Evolutionary conservation across 495 filamentous ascomycete genomes (phyloP).

Genomic region (Penicillium daleae): DNA sequence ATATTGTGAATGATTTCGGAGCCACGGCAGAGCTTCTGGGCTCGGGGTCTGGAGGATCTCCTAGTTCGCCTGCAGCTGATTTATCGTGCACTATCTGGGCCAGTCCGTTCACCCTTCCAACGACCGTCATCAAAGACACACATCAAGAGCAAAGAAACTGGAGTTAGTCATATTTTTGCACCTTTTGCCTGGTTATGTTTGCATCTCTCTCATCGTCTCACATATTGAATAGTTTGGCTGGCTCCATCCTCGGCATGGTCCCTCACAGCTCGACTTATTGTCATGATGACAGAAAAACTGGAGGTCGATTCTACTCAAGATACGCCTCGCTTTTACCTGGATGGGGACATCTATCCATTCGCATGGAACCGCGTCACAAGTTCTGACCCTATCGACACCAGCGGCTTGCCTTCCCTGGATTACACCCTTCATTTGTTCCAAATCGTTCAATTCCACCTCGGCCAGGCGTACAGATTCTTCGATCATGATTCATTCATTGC

Average conservation of each 20-base stretch:
- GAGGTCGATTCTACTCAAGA: not conserved
- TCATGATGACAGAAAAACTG: conserved; percentile 38
- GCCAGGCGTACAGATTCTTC: conserved; percentile 40
- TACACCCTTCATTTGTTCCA: conserved; percentile 42
- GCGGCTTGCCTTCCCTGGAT: conserved; percentile 38
- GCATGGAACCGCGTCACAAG: conserved; percentile 27
- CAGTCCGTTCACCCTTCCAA: not conserved
- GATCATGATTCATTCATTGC: conserved; percentile 37
- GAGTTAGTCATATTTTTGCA: not conserved
- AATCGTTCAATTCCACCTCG: conserved; percentile 42
- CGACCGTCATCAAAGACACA: not conserved
- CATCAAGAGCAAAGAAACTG: conserved; percentile 6
- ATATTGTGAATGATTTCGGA: conserved; percentile 3
- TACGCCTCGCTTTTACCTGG: conserved; percentile 16
- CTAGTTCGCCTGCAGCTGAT: not conserved
- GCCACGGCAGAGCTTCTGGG: not conserved
- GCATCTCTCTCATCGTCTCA: not conserved
- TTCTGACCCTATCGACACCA: conserved; percentile 30
- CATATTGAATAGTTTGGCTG: conserved; percentile 32
- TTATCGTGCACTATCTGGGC: conserved; percentile 1
- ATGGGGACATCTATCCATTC: conserved; percentile 38
- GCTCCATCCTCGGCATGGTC: conserved; percentile 38
- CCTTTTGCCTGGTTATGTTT: not conserved
- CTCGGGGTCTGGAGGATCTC: not conserved
- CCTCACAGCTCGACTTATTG: conserved; percentile 32